Base-by-base conservation (phyloP, 176 grass and related monocot species). In the Triticum turgidum region DNA sequence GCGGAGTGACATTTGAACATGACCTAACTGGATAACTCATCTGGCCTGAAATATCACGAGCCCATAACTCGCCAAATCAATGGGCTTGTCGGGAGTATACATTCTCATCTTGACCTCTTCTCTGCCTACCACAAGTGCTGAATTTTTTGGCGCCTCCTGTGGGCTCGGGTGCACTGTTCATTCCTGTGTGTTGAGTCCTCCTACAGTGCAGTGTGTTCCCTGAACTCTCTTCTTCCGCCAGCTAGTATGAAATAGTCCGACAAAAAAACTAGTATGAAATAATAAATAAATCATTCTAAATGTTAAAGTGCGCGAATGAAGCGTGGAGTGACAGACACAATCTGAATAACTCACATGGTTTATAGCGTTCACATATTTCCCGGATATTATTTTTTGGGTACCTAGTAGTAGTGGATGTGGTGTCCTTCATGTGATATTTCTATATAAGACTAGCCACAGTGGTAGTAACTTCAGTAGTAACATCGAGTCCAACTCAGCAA, bases 31-130 rank as follows among this genome's bases (percentile, higher is more conserved):
- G 39, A 34, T 35, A 44, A 9, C 8, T 85, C 59, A 24, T 78
- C 51, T 79, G 61, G 88, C 69, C 61, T 68, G 35, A 81, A 69
- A 27, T 68, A 13, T 68, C 11, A 76, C 34, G 61, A 61, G 44
- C 44, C 85, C 24, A 68, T 56, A 20, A 42, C 59, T 61, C 65
- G 37, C 49, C 78, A 13, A 52, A 52, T 86, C 38, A 71, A 64
- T 77, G 5, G 11, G 61, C 69, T n/a, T 37, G 89, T 59, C 58
- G 42, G 59, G 22, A 32, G n/a, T 69, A 24, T 12, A 56, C 18
- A 56, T 86, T 58, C 21, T 56, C 27, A 61, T 1, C 58, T 72
- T 47, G 78, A 68, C 45, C 20, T 33, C 9, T 51, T 69, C 63
- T 65, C 45, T 42, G 63, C 77, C 51, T 68, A 21, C 85, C 39